phyloP scores from a whole-genome alignment of 2,329 filamentous ascomycete genomes.

The Fusarium cicatricum region DNA sequence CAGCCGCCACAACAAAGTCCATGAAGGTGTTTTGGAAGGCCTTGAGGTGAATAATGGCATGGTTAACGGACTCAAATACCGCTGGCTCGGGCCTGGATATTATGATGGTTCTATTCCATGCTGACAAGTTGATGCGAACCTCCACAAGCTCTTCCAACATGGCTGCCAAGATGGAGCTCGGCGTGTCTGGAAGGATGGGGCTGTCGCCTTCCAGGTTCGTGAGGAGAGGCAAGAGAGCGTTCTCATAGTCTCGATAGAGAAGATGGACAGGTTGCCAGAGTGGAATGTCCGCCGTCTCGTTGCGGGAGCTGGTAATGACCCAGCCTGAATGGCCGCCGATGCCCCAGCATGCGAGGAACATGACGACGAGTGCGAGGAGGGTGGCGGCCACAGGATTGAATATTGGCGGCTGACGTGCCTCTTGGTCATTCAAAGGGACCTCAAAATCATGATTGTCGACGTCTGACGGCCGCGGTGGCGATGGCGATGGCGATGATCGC shows the following conservation, averaged over 20 bases:
- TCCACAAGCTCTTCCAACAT: background rate
- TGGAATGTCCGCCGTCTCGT: background rate
- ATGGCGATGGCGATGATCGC: background rate
- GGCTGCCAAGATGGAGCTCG: background rate
- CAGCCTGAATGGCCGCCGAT: background rate
- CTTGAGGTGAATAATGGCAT: too few relatives aligned
- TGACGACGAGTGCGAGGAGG: background rate
- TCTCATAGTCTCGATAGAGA: background rate
- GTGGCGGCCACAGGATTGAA: background rate
- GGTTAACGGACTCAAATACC: too few relatives aligned
- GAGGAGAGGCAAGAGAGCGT: background rate
- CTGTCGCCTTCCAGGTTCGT: background rate
- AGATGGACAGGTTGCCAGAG: background rate
- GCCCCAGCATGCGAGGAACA: background rate
- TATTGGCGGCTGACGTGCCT: background rate
- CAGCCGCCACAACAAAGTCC: too few relatives aligned
- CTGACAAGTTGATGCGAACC: background rate
- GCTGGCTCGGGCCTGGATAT: too few relatives aligned
- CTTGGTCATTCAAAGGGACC: background rate
- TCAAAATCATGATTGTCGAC: too few relatives aligned
- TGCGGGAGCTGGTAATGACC: background rate
- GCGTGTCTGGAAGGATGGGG: background rate
- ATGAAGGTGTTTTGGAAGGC: too few relatives aligned
- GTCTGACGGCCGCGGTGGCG: background rate
- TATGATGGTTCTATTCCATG: background rate